Conservation (phyloP, 1,284 basidiomycete genomes). For the Rhodotorula sp. region DNA sequence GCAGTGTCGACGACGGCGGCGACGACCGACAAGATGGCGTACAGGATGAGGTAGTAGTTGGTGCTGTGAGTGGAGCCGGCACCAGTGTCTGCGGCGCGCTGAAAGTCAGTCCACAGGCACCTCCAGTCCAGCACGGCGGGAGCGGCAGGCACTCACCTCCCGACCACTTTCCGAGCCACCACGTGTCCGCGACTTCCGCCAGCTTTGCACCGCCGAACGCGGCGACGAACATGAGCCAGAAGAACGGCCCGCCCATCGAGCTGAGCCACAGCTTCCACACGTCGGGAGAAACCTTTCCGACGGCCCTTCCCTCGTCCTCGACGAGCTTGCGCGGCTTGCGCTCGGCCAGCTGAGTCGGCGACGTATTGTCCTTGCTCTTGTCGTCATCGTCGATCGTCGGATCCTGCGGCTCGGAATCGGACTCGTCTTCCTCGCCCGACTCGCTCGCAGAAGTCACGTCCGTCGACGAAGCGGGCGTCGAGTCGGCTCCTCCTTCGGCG, state of each 20-base stretch:
- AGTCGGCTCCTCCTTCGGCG: not conserved
- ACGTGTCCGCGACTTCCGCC: conserved; percentile 61
- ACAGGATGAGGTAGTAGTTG: conserved; percentile 71
- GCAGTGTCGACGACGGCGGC: conserved; percentile 65
- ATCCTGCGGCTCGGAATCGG: conserved; percentile 30
- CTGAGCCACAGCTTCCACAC: conserved; percentile 79
- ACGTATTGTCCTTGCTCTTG: conserved; percentile 46
- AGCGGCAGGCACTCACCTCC: conserved; percentile 26
- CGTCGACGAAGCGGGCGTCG: conserved; percentile 8
- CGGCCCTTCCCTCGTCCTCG: conserved; percentile 84
- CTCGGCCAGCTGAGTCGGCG: conserved; percentile 45
- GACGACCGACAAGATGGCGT: conserved; percentile 56
- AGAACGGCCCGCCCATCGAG: conserved; percentile 50
- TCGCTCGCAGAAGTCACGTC: conserved; percentile 38
- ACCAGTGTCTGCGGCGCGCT: conserved; percentile 27
- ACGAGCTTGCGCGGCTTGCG: conserved; percentile 77
- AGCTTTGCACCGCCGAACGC: conserved; percentile 65
- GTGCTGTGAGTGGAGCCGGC: conserved; percentile 47
- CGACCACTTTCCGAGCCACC: conserved; percentile 41
- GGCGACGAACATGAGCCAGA: conserved; percentile 68
- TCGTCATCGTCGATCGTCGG: conserved; percentile 18
- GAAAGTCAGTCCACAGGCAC: not conserved
- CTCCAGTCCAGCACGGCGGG: no score
- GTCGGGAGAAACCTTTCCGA: conserved; percentile 71
- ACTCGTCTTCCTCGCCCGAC: conserved; percentile 26